phyloP scores from a whole-genome alignment of 140 eudicot genomes.

The Oenanthe javanica region DNA sequence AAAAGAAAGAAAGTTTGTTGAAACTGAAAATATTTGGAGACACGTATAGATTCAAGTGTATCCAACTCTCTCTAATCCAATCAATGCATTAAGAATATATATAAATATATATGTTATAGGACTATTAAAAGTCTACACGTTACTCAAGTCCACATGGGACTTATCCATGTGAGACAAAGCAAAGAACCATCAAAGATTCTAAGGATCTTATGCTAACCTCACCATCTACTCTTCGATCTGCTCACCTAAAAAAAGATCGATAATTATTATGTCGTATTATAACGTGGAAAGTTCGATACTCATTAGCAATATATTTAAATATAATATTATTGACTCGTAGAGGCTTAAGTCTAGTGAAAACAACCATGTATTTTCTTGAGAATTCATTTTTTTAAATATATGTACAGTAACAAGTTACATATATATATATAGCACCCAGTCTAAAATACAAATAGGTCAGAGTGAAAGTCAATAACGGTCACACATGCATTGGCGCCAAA shows the following conservation, averaged over 20 bases:
- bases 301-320: too few species aligned
- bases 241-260: neutral
- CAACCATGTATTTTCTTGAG: too few species aligned
- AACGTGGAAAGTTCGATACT: too few species aligned
- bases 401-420: too few species aligned
- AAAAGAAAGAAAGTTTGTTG: conserved; percentile 7
- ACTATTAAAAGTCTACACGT: conserved; percentile 8
- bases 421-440: neutral
- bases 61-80: conserved; percentile 17
- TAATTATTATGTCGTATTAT: neutral
- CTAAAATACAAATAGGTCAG: neutral
- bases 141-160: conserved; percentile 19
- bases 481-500: conserved; percentile 1
- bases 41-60: conserved; percentile 40
- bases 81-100: conserved; percentile 18
- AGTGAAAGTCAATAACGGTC: neutral
- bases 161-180: conserved; percentile 17
- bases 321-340: too few species aligned
- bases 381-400: too few species aligned
- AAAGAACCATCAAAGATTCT: too few species aligned
- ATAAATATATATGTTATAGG: neutral
- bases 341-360: too few species aligned
- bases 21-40: conserved; percentile 21
- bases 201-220: neutral
- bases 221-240: neutral